Evolutionary conservation across 129 eudicot genomes (phyloP).

Genomic region (Dittrichia graveolens): DNA sequence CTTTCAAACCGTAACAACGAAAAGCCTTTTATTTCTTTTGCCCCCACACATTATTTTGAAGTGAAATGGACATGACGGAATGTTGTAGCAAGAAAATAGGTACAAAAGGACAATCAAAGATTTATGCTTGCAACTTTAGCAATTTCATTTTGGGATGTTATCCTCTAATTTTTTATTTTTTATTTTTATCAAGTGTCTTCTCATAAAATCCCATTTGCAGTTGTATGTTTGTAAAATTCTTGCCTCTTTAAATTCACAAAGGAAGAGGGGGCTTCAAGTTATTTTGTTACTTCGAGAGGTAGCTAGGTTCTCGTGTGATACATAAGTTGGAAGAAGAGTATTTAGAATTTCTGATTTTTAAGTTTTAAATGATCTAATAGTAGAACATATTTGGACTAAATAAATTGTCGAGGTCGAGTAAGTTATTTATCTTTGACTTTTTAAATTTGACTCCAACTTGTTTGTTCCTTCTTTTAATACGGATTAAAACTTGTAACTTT

Average conservation of each 20-base stretch:
- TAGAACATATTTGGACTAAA: too few relatives aligned
- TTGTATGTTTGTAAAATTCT: neutral
- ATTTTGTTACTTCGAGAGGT: conserved; percentile 3
- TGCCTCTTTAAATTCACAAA: neutral
- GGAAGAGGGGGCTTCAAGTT: neutral
- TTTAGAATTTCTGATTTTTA: too few relatives aligned
- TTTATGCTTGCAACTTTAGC: conserved; percentile 33
- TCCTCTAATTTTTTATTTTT: conserved; percentile 14
- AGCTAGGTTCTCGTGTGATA: neutral
- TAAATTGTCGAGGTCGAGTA: too few relatives aligned
- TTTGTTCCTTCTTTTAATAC: too few relatives aligned
- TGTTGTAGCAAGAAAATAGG: conserved; percentile 32
- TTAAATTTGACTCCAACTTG: too few relatives aligned
- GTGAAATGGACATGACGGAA: conserved; percentile 27
- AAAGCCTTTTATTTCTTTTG: conserved; percentile 12
- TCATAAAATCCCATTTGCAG: neutral
- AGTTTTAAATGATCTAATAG: too few relatives aligned
- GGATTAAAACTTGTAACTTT: too few relatives aligned
- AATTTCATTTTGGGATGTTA: conserved; percentile 24
- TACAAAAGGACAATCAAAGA: conserved; percentile 23
- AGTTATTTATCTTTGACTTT: too few relatives aligned
- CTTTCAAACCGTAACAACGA: conserved; percentile 11
- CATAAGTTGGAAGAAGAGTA: too few relatives aligned
- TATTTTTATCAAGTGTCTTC: conserved; percentile 17
- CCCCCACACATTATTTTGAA: conserved; percentile 23